A percentile compares a stretch with the other conserved stretches of the same genome.
phyloP scores from a whole-genome alignment of 495 filamentous ascomycete genomes.

The Penicillium crystallinum region DNA sequence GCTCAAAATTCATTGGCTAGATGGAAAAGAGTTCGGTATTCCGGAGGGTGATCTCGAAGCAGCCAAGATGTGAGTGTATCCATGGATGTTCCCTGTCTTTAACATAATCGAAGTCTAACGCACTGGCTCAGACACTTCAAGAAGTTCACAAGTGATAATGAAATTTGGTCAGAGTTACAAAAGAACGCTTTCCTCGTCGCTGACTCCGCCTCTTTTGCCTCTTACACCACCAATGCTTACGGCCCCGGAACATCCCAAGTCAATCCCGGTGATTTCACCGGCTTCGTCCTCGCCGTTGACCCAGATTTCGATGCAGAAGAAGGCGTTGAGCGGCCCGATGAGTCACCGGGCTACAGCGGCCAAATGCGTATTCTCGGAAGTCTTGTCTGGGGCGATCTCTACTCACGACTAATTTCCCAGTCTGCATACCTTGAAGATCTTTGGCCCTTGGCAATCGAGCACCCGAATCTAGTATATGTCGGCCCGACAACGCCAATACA shows the following conservation, averaged over 20 bases:
- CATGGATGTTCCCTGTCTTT: background rate
- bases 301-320: slow-evolving; percentile 13
- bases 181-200: slow-evolving; percentile 13
- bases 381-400: slow-evolving; percentile 33
- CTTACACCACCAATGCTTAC: slow-evolving; percentile 19
- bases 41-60: slow-evolving; percentile 25
- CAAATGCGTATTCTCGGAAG: slow-evolving; percentile 30
- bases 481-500: slow-evolving; percentile 22
- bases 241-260: slow-evolving; percentile 6
- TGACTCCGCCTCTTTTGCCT: slow-evolving; percentile 21
- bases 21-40: slow-evolving; percentile 26
- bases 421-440: slow-evolving; percentile 14
- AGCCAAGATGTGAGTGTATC: slow-evolving; percentile 20
- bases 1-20: slow-evolving; percentile 30
- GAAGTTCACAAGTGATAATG: background rate
- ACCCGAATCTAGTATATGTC: slow-evolving; percentile 31
- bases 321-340: slow-evolving; percentile 10
- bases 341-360: slow-evolving; percentile 21
- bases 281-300: slow-evolving; percentile 29
- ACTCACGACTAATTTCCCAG: slow-evolving; percentile 12
- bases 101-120: background rate
- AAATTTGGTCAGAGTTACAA: slow-evolving; percentile 1
- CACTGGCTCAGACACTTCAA: slow-evolving; percentile 15
- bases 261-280: slow-evolving; percentile 14
- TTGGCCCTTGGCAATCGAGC: slow-evolving; percentile 28